Conservation (phyloP, 31 red algal species). For the Asparagopsis taxiformis region DNA sequence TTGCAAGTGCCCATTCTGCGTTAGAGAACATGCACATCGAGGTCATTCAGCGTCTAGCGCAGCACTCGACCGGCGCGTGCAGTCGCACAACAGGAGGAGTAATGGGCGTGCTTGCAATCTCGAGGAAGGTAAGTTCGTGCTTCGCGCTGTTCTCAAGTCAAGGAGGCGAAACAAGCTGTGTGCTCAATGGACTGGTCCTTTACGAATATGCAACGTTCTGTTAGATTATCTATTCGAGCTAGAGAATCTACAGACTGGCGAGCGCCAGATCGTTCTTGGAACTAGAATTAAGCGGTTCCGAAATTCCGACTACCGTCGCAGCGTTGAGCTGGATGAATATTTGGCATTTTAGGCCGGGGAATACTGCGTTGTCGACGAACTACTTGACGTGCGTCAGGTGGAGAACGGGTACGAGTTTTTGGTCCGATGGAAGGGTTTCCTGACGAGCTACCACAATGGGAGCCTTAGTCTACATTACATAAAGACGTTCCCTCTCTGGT, state of each 20-base stretch:
- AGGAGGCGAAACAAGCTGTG: background rate
- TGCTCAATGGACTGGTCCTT: background rate
- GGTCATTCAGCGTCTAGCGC: background rate
- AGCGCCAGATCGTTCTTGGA: background rate
- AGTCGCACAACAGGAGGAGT: background rate
- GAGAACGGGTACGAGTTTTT: too few relatives aligned
- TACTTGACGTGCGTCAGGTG: too few relatives aligned
- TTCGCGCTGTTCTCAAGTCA: background rate
- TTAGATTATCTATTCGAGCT: constrained; percentile 1
- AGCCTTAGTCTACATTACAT: too few relatives aligned
- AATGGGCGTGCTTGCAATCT: background rate
- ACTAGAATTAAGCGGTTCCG: background rate
- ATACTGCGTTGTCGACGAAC: background rate
- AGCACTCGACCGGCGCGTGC: background rate
- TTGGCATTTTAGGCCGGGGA: background rate
- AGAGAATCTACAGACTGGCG: background rate
- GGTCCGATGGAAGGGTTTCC: too few relatives aligned
- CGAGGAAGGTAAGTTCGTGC: background rate
- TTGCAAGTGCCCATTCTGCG: background rate
- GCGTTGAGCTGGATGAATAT: background rate
- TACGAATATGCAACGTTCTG: background rate
- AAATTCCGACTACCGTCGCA: background rate
- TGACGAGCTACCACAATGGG: too few relatives aligned
- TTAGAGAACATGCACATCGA: background rate
- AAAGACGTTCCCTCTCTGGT: too few relatives aligned